phyloP scores from a whole-genome alignment of 139 green algal species.

The Raphidocelis subcapitata region DNA sequence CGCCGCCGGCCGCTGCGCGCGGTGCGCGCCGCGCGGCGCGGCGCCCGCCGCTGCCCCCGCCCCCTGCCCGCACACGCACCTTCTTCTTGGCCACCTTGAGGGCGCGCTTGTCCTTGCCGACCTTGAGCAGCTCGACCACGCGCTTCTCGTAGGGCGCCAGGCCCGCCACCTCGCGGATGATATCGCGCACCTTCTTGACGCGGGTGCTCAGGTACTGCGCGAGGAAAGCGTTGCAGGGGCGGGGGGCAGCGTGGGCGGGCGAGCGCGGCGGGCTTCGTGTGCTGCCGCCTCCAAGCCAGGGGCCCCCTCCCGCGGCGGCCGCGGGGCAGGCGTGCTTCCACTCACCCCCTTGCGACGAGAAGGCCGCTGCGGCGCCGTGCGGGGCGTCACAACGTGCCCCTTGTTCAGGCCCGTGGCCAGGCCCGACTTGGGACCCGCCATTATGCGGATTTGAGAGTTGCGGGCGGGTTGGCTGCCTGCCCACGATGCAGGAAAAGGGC shows the following conservation, averaged over 20 bases:
- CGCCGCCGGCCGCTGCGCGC: no score
- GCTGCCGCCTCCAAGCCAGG: no score
- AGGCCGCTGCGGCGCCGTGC: constrained; percentile 52
- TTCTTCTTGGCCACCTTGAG: constrained; percentile 97
- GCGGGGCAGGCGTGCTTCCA: not conserved
- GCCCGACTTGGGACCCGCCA: constrained; percentile 25
- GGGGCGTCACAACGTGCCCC: constrained; percentile 82
- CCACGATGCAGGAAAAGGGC: no score
- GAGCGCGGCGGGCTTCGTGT: no score
- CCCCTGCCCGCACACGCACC: constrained; percentile 63
- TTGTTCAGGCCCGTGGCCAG: constrained; percentile 89
- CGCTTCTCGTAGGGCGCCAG: constrained; percentile 95
- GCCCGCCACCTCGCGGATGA: constrained; percentile 91
- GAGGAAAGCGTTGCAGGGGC: no score
- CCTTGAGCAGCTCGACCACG: constrained; percentile 93
- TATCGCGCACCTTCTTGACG: constrained; percentile 84
- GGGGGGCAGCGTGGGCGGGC: no score
- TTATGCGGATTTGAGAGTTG: no score
- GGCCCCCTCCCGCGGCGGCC: no score
- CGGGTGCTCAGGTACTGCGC: constrained; percentile 77
- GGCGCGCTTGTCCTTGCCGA: constrained; percentile 94
- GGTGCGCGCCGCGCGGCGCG: constrained; percentile 26
- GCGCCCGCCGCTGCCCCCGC: constrained; percentile 24
- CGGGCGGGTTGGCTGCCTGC: no score
- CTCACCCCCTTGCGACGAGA: constrained; percentile 83